Conservation (phyloP, 306 rosid genomes). For the Prunus davidiana region DNA sequence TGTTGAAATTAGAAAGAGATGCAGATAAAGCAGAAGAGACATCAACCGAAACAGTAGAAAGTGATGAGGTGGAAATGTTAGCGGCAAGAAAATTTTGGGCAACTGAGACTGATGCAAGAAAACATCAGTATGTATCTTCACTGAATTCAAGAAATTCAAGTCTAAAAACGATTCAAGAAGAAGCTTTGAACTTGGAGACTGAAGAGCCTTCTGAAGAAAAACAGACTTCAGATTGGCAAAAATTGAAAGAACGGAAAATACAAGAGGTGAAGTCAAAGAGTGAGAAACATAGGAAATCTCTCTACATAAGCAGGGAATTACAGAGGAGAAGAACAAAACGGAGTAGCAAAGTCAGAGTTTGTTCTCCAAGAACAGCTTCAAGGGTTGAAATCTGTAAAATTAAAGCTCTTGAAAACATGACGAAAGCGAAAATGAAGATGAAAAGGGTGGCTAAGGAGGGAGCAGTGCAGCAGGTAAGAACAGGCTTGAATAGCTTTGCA, state of each 20-base stretch:
- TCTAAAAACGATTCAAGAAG: constrained; percentile 35
- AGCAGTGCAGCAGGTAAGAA: constrained; percentile 18
- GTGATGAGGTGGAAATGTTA: constrained; percentile 31
- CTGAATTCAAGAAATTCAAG: constrained; percentile 25
- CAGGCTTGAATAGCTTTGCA: constrained; percentile 62
- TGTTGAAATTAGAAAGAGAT: constrained; percentile 34
- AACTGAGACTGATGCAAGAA: constrained; percentile 31
- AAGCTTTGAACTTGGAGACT: constrained; percentile 14
- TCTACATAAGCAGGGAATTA: constrained; percentile 52
- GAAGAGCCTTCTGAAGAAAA: constrained; percentile 19
- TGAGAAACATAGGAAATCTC: constrained; percentile 48
- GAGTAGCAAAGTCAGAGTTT: constrained; percentile 44
- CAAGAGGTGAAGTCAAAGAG: constrained; percentile 46
- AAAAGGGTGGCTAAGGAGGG: constrained; percentile 38
- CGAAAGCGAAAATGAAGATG: constrained; percentile 57
- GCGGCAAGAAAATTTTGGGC: constrained; percentile 42
- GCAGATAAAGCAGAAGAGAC: constrained; percentile 28
- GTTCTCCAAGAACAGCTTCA: constrained; percentile 67
- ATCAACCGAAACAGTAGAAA: constrained; percentile 31
- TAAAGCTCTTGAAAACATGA: constrained; percentile 67
- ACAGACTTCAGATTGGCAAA: constrained; percentile 28
- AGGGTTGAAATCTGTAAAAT: constrained; percentile 65
- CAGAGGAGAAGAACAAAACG: constrained; percentile 55
- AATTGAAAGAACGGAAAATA: constrained; percentile 32
- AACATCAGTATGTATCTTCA: constrained; percentile 26